These are phyloP conservation scores for Pseudohalonectria lignicola DNA, from an alignment of 2,329 filamentous ascomycete species.

Conservation along the genomic window DNA sequence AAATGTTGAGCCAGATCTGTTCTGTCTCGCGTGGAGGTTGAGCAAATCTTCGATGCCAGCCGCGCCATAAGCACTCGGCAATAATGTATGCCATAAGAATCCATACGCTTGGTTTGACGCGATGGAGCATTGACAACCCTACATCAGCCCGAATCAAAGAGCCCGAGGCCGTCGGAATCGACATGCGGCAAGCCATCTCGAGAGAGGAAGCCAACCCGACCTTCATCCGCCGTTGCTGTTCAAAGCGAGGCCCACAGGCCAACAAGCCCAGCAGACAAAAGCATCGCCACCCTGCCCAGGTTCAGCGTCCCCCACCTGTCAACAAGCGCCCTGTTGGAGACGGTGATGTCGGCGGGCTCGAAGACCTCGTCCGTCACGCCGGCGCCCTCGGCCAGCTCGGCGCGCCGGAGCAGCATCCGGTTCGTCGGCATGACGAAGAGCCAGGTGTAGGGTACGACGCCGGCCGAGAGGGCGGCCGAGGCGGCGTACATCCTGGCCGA, in stretches of 20 bases:
- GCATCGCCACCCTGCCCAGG: slow-evolving; percentile 18
- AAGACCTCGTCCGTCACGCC: slow-evolving; percentile 17
- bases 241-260: slow-evolving; percentile 17
- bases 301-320: slow-evolving; percentile 46
- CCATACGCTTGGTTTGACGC: too few species aligned
- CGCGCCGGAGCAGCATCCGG: slow-evolving; percentile 31
- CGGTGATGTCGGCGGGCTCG: slow-evolving; percentile 22
- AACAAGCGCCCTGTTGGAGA: slow-evolving; percentile 32
- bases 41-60: too few species aligned
- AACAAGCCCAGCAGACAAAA: slow-evolving; percentile 11
- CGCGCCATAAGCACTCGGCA: too few species aligned
- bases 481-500: slow-evolving; percentile 27
- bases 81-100: too few species aligned
- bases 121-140: too few species aligned
- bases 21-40: too few species aligned
- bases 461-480: slow-evolving; percentile 31
- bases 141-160: too few species aligned
- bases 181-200: too few species aligned
- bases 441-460: slow-evolving; percentile 40
- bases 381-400: slow-evolving; percentile 17
- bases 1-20: too few species aligned
- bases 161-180: too few species aligned
- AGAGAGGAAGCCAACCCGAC: too few species aligned
- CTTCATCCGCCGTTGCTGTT: too few species aligned
- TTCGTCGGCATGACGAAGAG: slow-evolving; percentile 35